phyloP scores from a whole-genome alignment of 306 rosid genomes.

The Citrullus amarus region DNA sequence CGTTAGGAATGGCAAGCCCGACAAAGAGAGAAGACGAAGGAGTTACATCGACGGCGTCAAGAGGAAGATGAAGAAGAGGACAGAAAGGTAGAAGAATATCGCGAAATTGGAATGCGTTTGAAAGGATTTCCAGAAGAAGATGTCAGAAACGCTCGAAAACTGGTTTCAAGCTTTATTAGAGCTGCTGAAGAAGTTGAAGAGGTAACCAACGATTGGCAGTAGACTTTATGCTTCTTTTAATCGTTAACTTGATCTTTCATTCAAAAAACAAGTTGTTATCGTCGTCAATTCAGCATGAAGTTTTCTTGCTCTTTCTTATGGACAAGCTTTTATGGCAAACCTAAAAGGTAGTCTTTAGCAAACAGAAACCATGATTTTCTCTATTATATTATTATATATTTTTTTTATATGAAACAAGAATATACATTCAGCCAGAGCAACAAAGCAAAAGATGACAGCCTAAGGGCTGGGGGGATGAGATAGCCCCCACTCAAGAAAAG shows the following conservation, averaged over 20 bases:
- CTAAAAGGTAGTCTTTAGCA: neutral
- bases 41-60: slow-evolving; percentile 34
- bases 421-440: no score
- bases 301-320: neutral
- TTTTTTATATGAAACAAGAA: no score
- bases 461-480: no score
- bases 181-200: slow-evolving; percentile 91
- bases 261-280: neutral
- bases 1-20: slow-evolving; percentile 89
- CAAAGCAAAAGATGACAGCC: no score
- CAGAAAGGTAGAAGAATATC: slow-evolving; percentile 63
- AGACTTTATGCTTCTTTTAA: neutral
- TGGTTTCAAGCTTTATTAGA: slow-evolving; percentile 66
- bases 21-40: slow-evolving; percentile 61
- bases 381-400: no score
- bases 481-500: no score
- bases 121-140: slow-evolving; percentile 84
- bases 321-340: neutral
- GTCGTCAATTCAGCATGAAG: neutral
- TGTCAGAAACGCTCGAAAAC: slow-evolving; percentile 49
- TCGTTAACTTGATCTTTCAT: neutral
- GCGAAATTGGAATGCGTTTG: slow-evolving; percentile 68
- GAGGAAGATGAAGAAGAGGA: slow-evolving; percentile 87
- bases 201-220: slow-evolving; percentile 26
- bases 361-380: neutral